phyloP scores from a whole-genome alignment of 345 rosid species.

The Syzygium oleosum region DNA sequence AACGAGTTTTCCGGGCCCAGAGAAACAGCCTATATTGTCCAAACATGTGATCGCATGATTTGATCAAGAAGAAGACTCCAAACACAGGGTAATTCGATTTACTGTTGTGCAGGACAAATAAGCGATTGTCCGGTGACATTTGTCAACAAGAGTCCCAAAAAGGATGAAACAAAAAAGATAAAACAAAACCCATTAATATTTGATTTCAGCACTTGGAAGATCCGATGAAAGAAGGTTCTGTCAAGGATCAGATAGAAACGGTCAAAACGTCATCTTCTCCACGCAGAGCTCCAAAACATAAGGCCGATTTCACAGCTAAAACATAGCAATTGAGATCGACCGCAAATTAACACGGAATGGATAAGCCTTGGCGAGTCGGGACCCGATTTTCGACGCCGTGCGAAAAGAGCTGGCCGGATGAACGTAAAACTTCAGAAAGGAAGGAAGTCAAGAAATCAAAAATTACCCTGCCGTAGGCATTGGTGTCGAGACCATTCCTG shows the following conservation, averaged over 20 bases:
- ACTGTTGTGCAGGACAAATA: not conserved
- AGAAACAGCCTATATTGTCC: not conserved
- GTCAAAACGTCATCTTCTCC: not conserved
- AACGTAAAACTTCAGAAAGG: not conserved
- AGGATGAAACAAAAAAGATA: not conserved
- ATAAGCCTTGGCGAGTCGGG: not conserved
- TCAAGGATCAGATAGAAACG: not conserved
- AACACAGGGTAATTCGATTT: not conserved
- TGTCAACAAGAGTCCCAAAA: not conserved
- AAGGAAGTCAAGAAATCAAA: not conserved
- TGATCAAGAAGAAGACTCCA: not conserved
- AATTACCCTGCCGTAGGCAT: conserved; percentile 78
- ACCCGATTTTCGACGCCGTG: not conserved
- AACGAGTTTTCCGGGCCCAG: not conserved
- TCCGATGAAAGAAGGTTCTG: not conserved
- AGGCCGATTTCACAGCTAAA: not conserved
- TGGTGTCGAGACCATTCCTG: conserved; percentile 39
- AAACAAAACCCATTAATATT: not conserved
- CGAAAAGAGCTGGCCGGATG: not conserved
- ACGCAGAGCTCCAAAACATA: not conserved
- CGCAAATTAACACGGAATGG: not conserved
- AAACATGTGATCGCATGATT: not conserved
- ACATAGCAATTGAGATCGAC: not conserved
- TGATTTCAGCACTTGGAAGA: not conserved
- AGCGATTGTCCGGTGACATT: not conserved